Conservation (phyloP, 495 filamentous ascomycete species). For the Gamarada debralockiae region DNA sequence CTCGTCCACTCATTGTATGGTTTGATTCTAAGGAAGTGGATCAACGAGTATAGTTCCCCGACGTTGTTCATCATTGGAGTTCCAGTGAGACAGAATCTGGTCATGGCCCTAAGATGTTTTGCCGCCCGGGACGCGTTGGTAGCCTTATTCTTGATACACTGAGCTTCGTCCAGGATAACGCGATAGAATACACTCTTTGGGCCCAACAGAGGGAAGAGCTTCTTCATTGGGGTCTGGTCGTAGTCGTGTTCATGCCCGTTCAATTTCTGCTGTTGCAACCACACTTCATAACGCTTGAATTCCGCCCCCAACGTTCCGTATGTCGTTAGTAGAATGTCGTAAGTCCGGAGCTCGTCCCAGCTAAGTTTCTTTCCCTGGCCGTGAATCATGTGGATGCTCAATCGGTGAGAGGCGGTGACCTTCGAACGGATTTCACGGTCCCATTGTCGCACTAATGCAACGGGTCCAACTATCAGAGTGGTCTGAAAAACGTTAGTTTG, state of each 20-base stretch:
- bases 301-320: slow-evolving; percentile 78
- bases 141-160: slow-evolving; percentile 84
- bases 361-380: slow-evolving; percentile 41
- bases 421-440: slow-evolving; percentile 76
- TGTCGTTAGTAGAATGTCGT: slow-evolving; percentile 87
- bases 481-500: slow-evolving; percentile 46
- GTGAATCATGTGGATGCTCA: slow-evolving; percentile 46
- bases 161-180: slow-evolving; percentile 89
- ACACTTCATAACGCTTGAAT: slow-evolving; percentile 50
- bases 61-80: slow-evolving; percentile 94
- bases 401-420: slow-evolving; percentile 50
- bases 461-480: slow-evolving; percentile 82
- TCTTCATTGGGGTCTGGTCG: slow-evolving; percentile 15
- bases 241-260: slow-evolving; percentile 22
- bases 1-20: slow-evolving; percentile 64
- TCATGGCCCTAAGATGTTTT: slow-evolving; percentile 54
- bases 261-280: slow-evolving; percentile 29
- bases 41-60: slow-evolving; percentile 75
- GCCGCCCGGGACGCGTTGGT: slow-evolving; percentile 64
- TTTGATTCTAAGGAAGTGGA: slow-evolving; percentile 75
- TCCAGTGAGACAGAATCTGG: slow-evolving; percentile 84
- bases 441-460: slow-evolving; percentile 89
- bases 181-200: slow-evolving; percentile 70
- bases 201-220: slow-evolving; percentile 58
- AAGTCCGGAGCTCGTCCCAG: slow-evolving; percentile 59